Base-by-base conservation (phyloP, 106 monocot genomes). In the Narthecium ossifragum region DNA sequence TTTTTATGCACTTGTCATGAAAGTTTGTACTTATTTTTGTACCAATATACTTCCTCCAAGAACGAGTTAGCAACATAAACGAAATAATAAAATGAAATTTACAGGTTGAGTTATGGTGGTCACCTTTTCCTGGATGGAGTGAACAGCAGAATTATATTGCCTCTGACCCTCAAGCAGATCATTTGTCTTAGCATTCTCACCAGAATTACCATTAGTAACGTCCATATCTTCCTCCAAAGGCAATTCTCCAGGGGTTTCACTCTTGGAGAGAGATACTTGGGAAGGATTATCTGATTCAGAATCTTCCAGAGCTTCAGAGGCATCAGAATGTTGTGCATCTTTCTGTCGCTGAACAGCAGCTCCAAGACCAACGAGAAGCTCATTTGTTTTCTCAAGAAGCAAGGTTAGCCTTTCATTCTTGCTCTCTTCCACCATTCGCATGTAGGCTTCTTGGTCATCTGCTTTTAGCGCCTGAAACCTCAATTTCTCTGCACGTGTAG, bases 401-500 rank as follows among this genome's bases (percentile, higher is more conserved):
- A 86, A 75, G 39, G 86, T 96, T 45, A 96, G 59, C 8, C 96
- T 74, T 54, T 96, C 96, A 70, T 96, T 96, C 63, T 96, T 96
- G 76, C 96, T 96, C 70, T 96, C 96, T 61, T 96, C 96, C n/a
- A 96, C 96, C 86, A 96, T 86, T 29, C 73, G 71, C 90, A 96
- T 84, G 39, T 96, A 96, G 52, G 90, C 90, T 69, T 96, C 96
- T 73, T 96, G 96, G 46, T 96, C 96, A 76, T 90, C 96, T 59
- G 83, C 83, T 57, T 90, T 90, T 50, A 96, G 53, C 51, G 83
- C 86, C 69, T 90, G 86, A 61, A 80, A 83, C 52, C 96, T 78
- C 55, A 80, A 67, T 38, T 96, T 96, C 63, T 96, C 96, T 55
- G 81, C 72, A 53, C 89, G 80, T 29, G 83, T 84, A 39, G 86